These are phyloP conservation scores for Psilocybe sp. DNA, from an alignment of 768 basidiomycete genomes.

Conservation along the genomic window DNA sequence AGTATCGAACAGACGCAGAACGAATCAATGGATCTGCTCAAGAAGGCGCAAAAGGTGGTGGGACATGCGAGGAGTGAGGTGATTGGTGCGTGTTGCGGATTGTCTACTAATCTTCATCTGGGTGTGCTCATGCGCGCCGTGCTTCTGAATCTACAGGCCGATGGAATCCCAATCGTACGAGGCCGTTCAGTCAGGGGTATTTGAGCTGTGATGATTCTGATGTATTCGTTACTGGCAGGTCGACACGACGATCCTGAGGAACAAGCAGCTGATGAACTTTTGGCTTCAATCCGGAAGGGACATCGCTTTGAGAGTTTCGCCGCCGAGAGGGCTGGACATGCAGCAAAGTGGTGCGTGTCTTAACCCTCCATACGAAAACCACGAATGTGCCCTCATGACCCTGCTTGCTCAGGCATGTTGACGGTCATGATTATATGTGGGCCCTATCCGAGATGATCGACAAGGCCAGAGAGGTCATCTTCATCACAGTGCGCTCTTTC, in stretches of 20 bases:
- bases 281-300: slow-evolving; percentile 67
- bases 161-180: slow-evolving; percentile 43
- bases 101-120: neutral
- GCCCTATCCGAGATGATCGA: slow-evolving; percentile 90
- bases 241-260: slow-evolving; percentile 80
- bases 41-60: slow-evolving; percentile 37
- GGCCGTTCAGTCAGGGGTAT: neutral
- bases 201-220: neutral
- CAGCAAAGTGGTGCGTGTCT: slow-evolving; percentile 70
- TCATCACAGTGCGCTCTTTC: slow-evolving; percentile 62
- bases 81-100: slow-evolving; percentile 24
- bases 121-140: neutral
- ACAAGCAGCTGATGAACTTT: slow-evolving; percentile 63
- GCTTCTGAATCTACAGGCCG: slow-evolving; percentile 26
- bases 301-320: slow-evolving; percentile 93
- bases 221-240: slow-evolving; percentile 24
- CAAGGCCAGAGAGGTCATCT: slow-evolving; percentile 77
- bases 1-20: slow-evolving; percentile 6
- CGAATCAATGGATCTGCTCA: slow-evolving; percentile 30
- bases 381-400: neutral
- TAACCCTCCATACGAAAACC: neutral
- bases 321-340: slow-evolving; percentile 60
- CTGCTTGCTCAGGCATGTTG: slow-evolving; percentile 54
- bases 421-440: slow-evolving; percentile 97
- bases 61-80: slow-evolving; percentile 40